Conservation (phyloP, 176 grass and related monocot species). For the Aegilops longissima region DNA sequence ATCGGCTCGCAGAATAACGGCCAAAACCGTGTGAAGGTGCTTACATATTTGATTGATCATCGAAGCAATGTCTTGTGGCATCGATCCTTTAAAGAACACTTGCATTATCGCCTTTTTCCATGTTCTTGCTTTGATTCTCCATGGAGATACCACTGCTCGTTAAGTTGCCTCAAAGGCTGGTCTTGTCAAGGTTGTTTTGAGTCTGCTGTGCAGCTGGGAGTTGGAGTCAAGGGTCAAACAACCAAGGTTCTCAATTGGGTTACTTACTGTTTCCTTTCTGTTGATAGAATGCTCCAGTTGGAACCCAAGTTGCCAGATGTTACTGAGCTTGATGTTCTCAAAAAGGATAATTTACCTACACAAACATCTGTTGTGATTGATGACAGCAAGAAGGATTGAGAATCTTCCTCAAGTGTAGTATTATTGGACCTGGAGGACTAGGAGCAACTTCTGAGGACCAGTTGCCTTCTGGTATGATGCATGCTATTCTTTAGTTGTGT, state of each 20-base stretch:
- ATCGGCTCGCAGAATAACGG: no score
- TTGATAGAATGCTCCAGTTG: constrained; percentile 91
- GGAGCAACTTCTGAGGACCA: no score
- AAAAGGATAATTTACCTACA: constrained; percentile 55
- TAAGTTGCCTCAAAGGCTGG: constrained; percentile 71
- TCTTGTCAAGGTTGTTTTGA: constrained; percentile 79
- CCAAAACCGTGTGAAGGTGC: no score
- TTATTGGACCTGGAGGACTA: constrained; percentile 52
- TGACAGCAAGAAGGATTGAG: constrained; percentile 54
- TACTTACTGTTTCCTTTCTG: constrained; percentile 88
- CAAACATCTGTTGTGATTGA: constrained; percentile 72
- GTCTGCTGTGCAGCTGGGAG: constrained; percentile 75
- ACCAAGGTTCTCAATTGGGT: constrained; percentile 84
- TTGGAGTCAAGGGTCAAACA: constrained; percentile 35
- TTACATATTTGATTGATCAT: no score
- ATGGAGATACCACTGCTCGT: constrained; percentile 78
- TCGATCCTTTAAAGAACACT: no score
- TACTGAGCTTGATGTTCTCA: constrained; percentile 64
- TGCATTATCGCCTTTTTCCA: constrained; percentile 42
- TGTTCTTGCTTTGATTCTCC: constrained; percentile 92
- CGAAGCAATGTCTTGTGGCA: no score
- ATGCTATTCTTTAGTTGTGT: no score
- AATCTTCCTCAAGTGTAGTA: constrained; percentile 37
- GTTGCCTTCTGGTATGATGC: no score
- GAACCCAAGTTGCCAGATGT: constrained; percentile 89